Conservation (phyloP, 768 basidiomycete genomes). For the Stropharia rugosoannulata region DNA sequence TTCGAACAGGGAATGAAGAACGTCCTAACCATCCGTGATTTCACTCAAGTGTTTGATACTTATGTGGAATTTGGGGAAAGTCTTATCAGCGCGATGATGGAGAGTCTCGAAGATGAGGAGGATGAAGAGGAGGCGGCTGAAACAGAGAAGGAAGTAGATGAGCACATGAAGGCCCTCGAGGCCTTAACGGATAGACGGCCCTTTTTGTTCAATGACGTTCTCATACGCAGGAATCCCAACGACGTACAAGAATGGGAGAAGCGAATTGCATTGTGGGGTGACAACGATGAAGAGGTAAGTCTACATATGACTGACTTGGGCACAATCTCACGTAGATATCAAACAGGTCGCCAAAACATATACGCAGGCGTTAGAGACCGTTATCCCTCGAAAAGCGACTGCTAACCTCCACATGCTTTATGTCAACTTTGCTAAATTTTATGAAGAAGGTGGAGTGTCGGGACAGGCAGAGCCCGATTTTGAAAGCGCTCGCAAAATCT, state of each 20-base stretch:
- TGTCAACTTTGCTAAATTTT: conserved; percentile 95
- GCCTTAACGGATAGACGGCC: conserved; percentile 92
- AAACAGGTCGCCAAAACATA: conserved; percentile 92
- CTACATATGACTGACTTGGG: not conserved
- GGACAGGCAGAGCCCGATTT: conserved; percentile 81
- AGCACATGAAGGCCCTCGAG: conserved; percentile 90
- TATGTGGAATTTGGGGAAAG: conserved; percentile 94
- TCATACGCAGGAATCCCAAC: conserved; percentile 90
- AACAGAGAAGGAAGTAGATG: conserved; percentile 81
- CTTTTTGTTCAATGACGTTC: conserved; percentile 94
- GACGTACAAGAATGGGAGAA: conserved; percentile 99
- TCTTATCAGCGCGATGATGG: conserved; percentile 88
- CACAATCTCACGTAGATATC: not conserved
- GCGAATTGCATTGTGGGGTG: conserved; percentile 87
- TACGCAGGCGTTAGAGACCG: conserved; percentile 82
- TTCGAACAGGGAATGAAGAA: conserved; percentile 85
- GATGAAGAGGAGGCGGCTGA: conserved; percentile 80
- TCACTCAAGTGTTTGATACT: conserved; percentile 96
- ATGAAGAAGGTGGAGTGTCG: conserved; percentile 89
- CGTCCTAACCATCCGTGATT: conserved; percentile 93
- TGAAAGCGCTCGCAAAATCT: conserved; percentile 83
- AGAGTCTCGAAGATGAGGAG: conserved; percentile 78
- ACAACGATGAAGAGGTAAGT: conserved; percentile 86
- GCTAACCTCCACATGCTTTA: conserved; percentile 89
- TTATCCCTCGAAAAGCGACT: conserved; percentile 86